Conservation (phyloP, 805 yeast species). For the Saturnispora quitensis region DNA sequence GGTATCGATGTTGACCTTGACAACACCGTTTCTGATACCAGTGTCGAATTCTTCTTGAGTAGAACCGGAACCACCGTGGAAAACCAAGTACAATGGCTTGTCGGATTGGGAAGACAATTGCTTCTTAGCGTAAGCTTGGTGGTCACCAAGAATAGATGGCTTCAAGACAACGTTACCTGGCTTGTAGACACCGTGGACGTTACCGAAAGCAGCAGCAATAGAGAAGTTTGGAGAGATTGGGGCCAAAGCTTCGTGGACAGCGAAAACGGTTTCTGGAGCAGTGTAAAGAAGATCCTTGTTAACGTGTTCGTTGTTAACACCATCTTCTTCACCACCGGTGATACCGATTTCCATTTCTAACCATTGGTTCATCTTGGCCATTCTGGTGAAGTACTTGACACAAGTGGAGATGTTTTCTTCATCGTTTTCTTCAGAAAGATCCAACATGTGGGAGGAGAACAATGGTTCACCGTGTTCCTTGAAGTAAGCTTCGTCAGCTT, state of each 20-base stretch:
- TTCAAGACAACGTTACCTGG: conserved; percentile 94
- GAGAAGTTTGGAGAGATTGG: conserved; percentile 97
- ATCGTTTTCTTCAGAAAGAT: conserved; percentile 92
- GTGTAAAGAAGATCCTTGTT: conserved; percentile 85
- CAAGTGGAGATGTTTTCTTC: conserved; percentile 92
- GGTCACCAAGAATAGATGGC: conserved; percentile 92
- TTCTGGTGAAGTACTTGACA: conserved; percentile 90
- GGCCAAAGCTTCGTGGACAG: conserved; percentile 80
- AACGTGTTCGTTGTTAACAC: conserved; percentile 97
- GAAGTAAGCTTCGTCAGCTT: conserved; percentile 91
- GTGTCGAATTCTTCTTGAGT: conserved; percentile 82
- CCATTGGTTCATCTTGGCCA: conserved; percentile 92
- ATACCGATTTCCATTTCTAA: conserved; percentile 99
- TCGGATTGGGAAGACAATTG: conserved; percentile 42
- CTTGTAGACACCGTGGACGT: conserved; percentile 99
- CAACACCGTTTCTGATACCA: conserved; percentile 91
- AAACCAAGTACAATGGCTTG: conserved; percentile 86
- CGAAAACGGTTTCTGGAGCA: conserved; percentile 87
- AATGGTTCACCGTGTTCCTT: conserved; percentile 84
- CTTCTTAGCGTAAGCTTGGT: conserved; percentile 81
- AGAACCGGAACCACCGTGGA: conserved; percentile 99
- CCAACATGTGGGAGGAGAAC: conserved; percentile 98
- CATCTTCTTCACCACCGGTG: conserved; percentile 99
- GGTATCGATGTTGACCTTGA: conserved; percentile 98
- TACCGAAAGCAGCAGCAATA: conserved; percentile 99